Evolutionary conservation across 2,329 filamentous ascomycete species (phyloP).

Genomic region (Pezicula rhizophila): DNA sequence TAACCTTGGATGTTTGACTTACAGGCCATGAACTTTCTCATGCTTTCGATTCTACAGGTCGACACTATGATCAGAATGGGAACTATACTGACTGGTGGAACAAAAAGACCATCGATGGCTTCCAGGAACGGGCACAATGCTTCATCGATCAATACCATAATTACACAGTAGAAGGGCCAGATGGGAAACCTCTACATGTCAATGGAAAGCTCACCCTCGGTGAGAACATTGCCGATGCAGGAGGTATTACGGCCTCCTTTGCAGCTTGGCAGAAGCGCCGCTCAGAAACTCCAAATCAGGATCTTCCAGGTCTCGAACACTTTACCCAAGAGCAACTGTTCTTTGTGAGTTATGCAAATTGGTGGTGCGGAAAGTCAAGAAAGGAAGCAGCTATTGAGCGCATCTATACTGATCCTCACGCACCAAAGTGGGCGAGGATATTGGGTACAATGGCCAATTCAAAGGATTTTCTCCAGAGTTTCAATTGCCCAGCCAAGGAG

Average conservation of each 20-base stretch:
- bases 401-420: constrained; percentile 60
- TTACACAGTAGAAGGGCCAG: constrained; percentile 50
- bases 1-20: too few species aligned
- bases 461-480: constrained; percentile 60
- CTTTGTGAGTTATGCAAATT: constrained; percentile 58
- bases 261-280: constrained; percentile 59
- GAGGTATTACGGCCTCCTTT: constrained; percentile 57
- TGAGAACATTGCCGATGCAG: constrained; percentile 69
- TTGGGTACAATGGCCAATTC: constrained; percentile 62
- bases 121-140: constrained; percentile 54
- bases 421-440: constrained; percentile 56
- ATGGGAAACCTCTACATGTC: constrained; percentile 52
- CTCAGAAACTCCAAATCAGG: constrained; percentile 40
- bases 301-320: constrained; percentile 52
- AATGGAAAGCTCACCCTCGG: constrained; percentile 58
- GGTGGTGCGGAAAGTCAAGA: constrained; percentile 61
- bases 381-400: constrained; percentile 50
- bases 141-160: constrained; percentile 63
- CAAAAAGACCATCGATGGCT: constrained; percentile 49
- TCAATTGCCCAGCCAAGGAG: constrained; percentile 58
- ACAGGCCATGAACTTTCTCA: constrained; percentile 63
- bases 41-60: constrained; percentile 61
- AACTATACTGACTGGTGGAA: constrained; percentile 65
- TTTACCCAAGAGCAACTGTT: constrained; percentile 66
- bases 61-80: constrained; percentile 58